Base-by-base conservation (phyloP, 345 rosid genomes). In the Linum usitatissimum region DNA sequence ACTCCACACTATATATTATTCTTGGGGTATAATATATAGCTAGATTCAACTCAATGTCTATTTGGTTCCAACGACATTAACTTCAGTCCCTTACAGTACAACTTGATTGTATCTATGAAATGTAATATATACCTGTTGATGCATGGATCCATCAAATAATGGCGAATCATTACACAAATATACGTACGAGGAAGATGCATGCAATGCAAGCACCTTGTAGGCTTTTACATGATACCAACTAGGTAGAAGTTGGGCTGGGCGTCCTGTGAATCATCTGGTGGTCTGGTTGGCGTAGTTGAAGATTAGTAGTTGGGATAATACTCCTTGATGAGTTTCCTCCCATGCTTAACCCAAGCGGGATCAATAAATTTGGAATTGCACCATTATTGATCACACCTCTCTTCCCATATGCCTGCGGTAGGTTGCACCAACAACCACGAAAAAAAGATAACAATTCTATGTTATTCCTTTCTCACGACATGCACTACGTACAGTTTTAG, bases 231-330 rank as follows among this genome's bases (percentile, higher is more conserved):
- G 13, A 6, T 40, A 6, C 48, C 48, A 7, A 40, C 48, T 40
- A 40, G 48, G 10, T 4, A 40, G 48, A 40, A 6, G 48, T 12
- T 40, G 48, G 10, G 6, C 48, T 40, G 13, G 57, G 48, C 13
- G 8, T n/a, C n/a, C 18, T 7, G 23, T 54, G 18, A 54, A n/a
- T 57, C 31, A 40, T 40, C 3, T 40, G 48, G 30, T 64, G 77
- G 36, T 77, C 70, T 3, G 83, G 86, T 45, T 73, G 86, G 78
- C 85, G 75, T 63, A 82, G 70, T 71, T 77, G 88, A 34, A 79
- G 85, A 71, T 71, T 75, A 63, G 80, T 60, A 9, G 80, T 23
- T 23, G 48, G 82, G 18, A 70, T 39, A 14, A 68, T 23, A 23
- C 28, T 23, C 28, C 28, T 40, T 2, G 10, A 68, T 15, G 83